Evolutionary conservation across 805 yeast species (phyloP).

Genomic region (Ascoidea rubescens): DNA sequence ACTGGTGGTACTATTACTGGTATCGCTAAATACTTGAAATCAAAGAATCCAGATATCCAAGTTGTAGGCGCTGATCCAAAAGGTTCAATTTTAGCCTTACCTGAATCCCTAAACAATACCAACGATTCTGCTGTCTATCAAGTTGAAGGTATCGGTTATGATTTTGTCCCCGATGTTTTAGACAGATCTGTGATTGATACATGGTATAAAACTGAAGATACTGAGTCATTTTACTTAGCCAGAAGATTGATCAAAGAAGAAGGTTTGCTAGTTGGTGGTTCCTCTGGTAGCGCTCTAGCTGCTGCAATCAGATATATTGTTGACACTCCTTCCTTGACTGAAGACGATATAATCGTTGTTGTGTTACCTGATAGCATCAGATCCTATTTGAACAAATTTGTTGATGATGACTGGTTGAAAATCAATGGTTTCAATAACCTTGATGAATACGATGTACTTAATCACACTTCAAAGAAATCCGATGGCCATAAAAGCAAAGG

Average conservation of each 20-base stretch:
- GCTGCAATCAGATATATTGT: constrained; percentile 62
- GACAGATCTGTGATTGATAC: constrained; percentile 50
- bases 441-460: constrained; percentile 23
- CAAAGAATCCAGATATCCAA: constrained; percentile 43
- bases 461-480: constrained; percentile 16
- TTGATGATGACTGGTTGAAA: constrained; percentile 84
- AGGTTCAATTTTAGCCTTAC: constrained; percentile 75
- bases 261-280: constrained; percentile 84
- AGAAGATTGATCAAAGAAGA: constrained; percentile 74
- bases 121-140: constrained; percentile 41
- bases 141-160: constrained; percentile 89
- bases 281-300: constrained; percentile 72
- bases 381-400: constrained; percentile 77
- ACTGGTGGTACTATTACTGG: constrained; percentile 90
- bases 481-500: constrained; percentile 29
- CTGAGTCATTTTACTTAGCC: constrained; percentile 66
- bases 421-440: constrained; percentile 55
- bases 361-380: constrained; percentile 80
- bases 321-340: constrained; percentile 45
- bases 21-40: constrained; percentile 64
- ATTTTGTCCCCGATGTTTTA: constrained; percentile 73
- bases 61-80: constrained; percentile 77
- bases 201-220: constrained; percentile 82
- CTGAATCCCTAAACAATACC: constrained; percentile 53
- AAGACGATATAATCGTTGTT: constrained; percentile 63